Conservation (phyloP, 1,284 basidiomycete genomes). For the Leccinum fallax region DNA sequence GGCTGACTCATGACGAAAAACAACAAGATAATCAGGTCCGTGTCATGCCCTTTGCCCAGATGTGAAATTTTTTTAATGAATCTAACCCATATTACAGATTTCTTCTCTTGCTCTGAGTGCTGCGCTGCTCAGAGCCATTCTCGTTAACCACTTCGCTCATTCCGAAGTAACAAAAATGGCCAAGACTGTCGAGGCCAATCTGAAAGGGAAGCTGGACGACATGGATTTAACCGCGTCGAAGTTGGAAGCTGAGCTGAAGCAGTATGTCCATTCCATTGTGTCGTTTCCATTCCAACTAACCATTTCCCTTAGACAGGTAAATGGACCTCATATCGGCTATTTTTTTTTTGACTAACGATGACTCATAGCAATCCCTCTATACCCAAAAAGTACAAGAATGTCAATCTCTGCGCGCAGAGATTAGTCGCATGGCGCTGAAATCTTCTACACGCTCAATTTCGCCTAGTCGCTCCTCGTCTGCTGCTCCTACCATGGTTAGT, state of each 20-base stretch:
- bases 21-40: conserved; percentile 59
- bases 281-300: too few species aligned
- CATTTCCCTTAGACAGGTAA: too few species aligned
- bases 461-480: conserved; percentile 31
- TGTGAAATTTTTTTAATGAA: conserved; percentile 11
- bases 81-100: conserved; percentile 40
- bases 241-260: conserved; percentile 69
- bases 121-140: conserved; percentile 74
- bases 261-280: conserved; percentile 45
- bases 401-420: conserved; percentile 64
- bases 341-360: too few species aligned
- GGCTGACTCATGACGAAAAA: conserved; percentile 61
- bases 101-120: conserved; percentile 66
- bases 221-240: conserved; percentile 57
- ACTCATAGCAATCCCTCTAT: conserved; percentile 55
- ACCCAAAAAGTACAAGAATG: conserved; percentile 70
- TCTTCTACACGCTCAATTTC: conserved; percentile 21
- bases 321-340: too few species aligned
- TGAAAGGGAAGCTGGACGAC: conserved; percentile 66
- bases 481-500: conserved; percentile 22
- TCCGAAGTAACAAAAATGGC: conserved; percentile 68
- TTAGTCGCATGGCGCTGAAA: conserved; percentile 48
- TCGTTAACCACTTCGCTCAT: conserved; percentile 77
- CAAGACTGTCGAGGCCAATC: conserved; percentile 57
- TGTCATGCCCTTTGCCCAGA: conserved; percentile 37